Conservation (phyloP, 352 stramenopile genomes). For the Phytophthora quininea region DNA sequence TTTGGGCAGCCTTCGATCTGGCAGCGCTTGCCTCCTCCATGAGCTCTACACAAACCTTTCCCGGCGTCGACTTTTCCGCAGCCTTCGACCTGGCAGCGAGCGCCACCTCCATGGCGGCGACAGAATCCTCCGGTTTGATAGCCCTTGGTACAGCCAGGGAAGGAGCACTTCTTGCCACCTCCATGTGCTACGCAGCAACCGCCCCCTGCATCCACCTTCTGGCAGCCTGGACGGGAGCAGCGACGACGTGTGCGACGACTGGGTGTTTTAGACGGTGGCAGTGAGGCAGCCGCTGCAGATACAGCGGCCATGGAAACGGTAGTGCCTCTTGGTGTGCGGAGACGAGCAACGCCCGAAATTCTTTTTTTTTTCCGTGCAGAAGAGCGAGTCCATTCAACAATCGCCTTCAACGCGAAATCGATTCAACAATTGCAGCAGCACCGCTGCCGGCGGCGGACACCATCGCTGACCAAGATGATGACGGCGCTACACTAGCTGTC, state of each 20-base stretch:
- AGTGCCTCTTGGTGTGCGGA: background rate
- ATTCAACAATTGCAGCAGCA: background rate
- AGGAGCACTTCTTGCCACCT: constrained; percentile 85
- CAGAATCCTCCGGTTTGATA: constrained; percentile 85
- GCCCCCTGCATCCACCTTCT: constrained; percentile 78
- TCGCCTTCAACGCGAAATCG: constrained; percentile 1
- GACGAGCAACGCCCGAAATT: background rate
- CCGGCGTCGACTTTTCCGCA: constrained; percentile 85
- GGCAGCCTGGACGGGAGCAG: constrained; percentile 60
- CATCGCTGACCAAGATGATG: background rate
- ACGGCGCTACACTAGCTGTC: no score
- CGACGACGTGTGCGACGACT: constrained; percentile 45
- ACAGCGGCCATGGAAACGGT: constrained; percentile 2
- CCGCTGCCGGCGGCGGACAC: background rate
- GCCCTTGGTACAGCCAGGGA: constrained; percentile 71
- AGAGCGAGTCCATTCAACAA: constrained; percentile 25
- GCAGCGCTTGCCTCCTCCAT: constrained; percentile 79
- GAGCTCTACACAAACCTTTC: constrained; percentile 69
- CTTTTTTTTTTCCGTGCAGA: no score
- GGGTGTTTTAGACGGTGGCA: background rate
- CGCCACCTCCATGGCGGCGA: constrained; percentile 73
- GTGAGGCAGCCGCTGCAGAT: constrained; percentile 12
- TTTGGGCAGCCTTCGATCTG: constrained; percentile 61
- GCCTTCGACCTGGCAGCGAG: constrained; percentile 69
- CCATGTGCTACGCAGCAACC: constrained; percentile 86